Evolutionary conservation across 495 filamentous ascomycete genomes (phyloP).

Genomic region (Barbatosphaeria neglecta): DNA sequence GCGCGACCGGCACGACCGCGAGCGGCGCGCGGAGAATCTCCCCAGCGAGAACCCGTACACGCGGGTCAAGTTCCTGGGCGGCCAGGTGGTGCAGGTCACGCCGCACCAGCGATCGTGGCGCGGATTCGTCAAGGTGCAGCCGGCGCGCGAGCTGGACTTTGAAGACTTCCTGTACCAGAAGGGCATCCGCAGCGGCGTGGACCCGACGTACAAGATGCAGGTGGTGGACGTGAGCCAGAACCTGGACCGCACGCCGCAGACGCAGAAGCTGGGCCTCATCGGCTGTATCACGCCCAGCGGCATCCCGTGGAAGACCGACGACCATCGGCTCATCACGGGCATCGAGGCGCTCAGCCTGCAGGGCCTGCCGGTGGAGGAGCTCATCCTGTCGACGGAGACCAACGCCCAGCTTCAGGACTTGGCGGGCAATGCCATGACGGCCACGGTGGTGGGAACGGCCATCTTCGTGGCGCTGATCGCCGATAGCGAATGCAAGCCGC

Average conservation of each 20-base stretch:
- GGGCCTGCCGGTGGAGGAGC: constrained; percentile 52
- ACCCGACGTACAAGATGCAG: constrained; percentile 54
- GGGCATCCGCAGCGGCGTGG: constrained; percentile 32
- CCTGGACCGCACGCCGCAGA: constrained; percentile 39
- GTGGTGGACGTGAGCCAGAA: constrained; percentile 65
- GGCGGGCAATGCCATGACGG: constrained; percentile 77
- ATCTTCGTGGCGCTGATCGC: constrained; percentile 33
- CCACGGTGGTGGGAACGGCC: constrained; percentile 57
- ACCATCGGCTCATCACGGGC: constrained; percentile 52
- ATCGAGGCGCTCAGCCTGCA: constrained; percentile 58
- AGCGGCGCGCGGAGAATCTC: constrained; percentile 1
- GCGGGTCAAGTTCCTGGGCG: constrained; percentile 8
- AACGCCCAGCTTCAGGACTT: constrained; percentile 57
- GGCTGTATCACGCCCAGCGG: constrained; percentile 64
- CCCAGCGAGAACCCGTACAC: constrained; percentile 10
- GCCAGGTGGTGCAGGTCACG: constrained; percentile 1
- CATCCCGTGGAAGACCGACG: constrained; percentile 48
- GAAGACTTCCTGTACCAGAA: constrained; percentile 52
- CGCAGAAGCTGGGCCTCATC: constrained; percentile 42
- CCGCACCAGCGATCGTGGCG: constrained; percentile 7
- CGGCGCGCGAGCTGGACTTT: constrained; percentile 53
- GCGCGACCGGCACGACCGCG: constrained; percentile 8
- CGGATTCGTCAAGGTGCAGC: constrained; percentile 8
- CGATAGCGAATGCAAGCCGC: constrained; percentile 6
- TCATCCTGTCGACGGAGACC: constrained; percentile 53